Conservation (phyloP, 2,329 filamentous ascomycete genomes). For the Aspergillus cejpii region DNA sequence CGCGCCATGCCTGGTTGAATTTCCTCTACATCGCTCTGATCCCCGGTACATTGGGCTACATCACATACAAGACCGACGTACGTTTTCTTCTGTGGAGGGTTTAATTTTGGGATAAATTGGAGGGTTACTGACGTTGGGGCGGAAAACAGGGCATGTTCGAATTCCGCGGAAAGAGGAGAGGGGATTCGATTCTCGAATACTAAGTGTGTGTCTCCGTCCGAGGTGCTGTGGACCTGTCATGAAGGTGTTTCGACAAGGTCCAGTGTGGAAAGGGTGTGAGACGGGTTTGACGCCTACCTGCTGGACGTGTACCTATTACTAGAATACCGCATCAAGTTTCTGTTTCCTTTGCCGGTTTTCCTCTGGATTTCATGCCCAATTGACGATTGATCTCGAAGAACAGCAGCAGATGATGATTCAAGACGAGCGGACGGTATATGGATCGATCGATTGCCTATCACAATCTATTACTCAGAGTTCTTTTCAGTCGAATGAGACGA, state of each 20-base stretch:
- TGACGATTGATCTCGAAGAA: too few species aligned
- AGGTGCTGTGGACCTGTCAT: background rate
- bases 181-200: constrained; percentile 75
- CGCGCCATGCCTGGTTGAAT: constrained; percentile 69
- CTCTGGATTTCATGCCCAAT: background rate
- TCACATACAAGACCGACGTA: constrained; percentile 80
- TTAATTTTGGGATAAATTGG: background rate
- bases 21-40: constrained; percentile 70
- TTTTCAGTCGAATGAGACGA: too few species aligned
- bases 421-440: too few species aligned
- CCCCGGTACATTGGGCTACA: constrained; percentile 61
- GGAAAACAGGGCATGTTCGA: constrained; percentile 77
- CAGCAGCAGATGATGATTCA: too few species aligned
- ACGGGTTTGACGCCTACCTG: constrained; percentile 18
- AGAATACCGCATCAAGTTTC: constrained; percentile 28
- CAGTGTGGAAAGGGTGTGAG: background rate
- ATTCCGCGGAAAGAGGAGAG: constrained; percentile 78
- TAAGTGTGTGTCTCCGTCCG: constrained; percentile 36
- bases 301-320: constrained; percentile 28
- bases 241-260: background rate
- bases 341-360: constrained; percentile 10
- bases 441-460: too few species aligned
- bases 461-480: too few species aligned
- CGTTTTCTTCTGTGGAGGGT: constrained; percentile 42
- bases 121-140: constrained; percentile 16